Conservation (phyloP, 495 filamentous ascomycete species). For the Hyaloscypha variabilis region DNA sequence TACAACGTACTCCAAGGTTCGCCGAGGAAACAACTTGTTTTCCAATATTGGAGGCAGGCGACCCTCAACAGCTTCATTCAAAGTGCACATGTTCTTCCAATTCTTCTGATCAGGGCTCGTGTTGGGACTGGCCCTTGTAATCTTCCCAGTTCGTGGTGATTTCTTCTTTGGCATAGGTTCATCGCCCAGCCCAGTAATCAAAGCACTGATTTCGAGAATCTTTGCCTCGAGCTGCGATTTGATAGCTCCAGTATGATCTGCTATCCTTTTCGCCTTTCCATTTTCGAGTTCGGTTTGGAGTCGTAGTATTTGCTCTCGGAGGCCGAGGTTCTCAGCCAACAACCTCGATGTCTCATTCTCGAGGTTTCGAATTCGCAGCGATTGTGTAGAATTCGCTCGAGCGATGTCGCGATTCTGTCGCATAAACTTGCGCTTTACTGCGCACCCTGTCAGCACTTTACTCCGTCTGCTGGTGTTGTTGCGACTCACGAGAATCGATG, state of each 20-base stretch:
- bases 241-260: conserved; percentile 67
- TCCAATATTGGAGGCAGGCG: conserved; percentile 82
- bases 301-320: conserved; percentile 77
- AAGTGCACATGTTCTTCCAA: conserved; percentile 44
- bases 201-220: conserved; percentile 62
- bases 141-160: conserved; percentile 31
- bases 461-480: conserved; percentile 7
- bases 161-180: conserved; percentile 23
- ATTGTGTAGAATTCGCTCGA: conserved; percentile 86
- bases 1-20: conserved; percentile 66
- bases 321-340: conserved; percentile 82
- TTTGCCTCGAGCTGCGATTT: conserved; percentile 73
- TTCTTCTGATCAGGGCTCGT: conserved; percentile 48
- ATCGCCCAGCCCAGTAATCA: conserved; percentile 62
- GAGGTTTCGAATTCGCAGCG: conserved; percentile 82
- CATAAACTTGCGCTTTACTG: conserved; percentile 85
- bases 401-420: conserved; percentile 96
- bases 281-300: conserved; percentile 67
- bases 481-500: conserved; percentile 75
- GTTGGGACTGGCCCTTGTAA: conserved; percentile 36
- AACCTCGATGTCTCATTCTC: conserved; percentile 84
- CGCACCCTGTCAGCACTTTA: conserved; percentile 15
- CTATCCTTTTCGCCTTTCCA: conserved; percentile 45
- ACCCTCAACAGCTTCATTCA: conserved; percentile 58
- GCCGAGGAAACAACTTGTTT: conserved; percentile 73